Base-by-base conservation (phyloP, 179 eudicot species). In the Spergularia azorica region DNA sequence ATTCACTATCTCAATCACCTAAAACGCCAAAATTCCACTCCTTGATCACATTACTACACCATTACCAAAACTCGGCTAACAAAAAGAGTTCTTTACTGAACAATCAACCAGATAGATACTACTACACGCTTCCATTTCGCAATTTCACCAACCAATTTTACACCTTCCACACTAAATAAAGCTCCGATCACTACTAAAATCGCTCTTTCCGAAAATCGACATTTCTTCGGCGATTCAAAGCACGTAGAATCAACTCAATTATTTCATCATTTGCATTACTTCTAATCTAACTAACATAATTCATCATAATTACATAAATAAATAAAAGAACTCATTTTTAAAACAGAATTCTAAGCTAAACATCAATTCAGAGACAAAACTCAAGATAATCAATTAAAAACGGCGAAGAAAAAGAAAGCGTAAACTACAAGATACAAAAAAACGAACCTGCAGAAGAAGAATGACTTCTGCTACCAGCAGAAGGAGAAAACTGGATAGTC, bases 401-500 rank as follows among this genome's bases (percentile, higher is more conserved):
- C 41, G 32, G 32, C 32, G 32, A 36, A 70, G 60, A 51, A 59
- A 20, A 14, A 14, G 57, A 2, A 26, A 26, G 3, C 13, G 11
- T 17, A 16, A 32, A 48, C 36, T 4, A 15, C 10, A 46, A 20
- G 61, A 46, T 3, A 50, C 41, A 41, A 5, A 43, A 52, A 16
- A 56, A 17, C 48, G 55, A 5, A 78, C 60, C 72, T 0, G 32
- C 32, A 26, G 32, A 26, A 64, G 76, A 72, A 56, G 71, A 65
- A 18, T 72, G 11, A 9, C 63, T 78, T 38, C 56, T 20, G 15
- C 41, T 9, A 60, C 66, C 20, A 59, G 11, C 72, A 20, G 55
- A n/a, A 46, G 73, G 67, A 20, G 66, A 78, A 57, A 59, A 57
- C 26, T 72, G 59, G 11, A 78, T 38, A 10, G 72, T 57, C 11